Evolutionary conservation across 768 basidiomycete genomes (phyloP), one percentile per base, ranked within the genome.

Genomic region (Tremella yokohamensis): DNA sequence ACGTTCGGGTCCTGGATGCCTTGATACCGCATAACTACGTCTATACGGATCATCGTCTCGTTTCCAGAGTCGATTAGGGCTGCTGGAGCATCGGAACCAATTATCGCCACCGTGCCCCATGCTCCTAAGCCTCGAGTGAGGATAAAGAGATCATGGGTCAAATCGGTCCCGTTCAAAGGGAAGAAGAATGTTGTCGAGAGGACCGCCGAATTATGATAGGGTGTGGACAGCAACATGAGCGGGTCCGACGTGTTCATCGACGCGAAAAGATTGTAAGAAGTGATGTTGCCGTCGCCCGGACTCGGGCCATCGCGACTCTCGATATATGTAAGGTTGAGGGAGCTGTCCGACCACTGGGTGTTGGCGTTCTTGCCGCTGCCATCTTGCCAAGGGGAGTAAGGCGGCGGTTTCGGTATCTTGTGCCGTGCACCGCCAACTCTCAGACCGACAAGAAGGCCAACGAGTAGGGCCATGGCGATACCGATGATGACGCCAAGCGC

Each of bases 11-110:
- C 61, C 54, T 68, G 72, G 12, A 16, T 42, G 40, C 64, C 68
- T 4, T 57, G 37, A 52, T 65, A 69, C 39, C 62, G 24, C 29
- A 70, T 59, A 8, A 75, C 56, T 16, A 76, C 73, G 55, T 76
- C 75, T 0, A 76, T 61, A 7, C 63, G 18, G 20, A 76, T 61
- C 20, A 56, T 52, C 1, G 65, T 68, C 34, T 72, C 65, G 29
- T 45, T 26, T 4, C 71, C 72, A 11, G 64, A 63, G 1, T 47
- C 56, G 29, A 65, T 52, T 8, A 65, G 34, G n/a, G 59, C 50
- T 22, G 44, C 39, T 9, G 61, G 57, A 8, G 54, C 62, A 22
- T 73, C 71, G 8, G 57, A 37, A 0, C 75, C 75, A 4, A 76
- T 25, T 40, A 76, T 62, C 29, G 69, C 61, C 1, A 75, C 40